Base-by-base conservation (phyloP, 352 stramenopile species). In the Hyaloperonospora brassicae region DNA sequence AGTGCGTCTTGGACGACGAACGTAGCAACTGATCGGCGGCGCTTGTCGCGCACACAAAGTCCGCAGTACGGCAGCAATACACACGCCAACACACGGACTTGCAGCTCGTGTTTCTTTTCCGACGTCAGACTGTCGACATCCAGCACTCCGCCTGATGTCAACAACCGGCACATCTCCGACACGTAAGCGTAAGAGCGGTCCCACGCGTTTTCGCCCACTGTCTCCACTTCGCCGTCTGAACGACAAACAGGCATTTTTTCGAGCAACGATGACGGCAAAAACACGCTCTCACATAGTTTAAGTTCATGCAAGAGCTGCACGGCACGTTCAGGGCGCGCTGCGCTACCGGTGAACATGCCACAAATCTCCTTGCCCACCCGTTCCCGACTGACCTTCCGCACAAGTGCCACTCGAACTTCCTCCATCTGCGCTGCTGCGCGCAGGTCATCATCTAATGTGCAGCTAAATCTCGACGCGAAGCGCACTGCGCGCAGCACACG, bases 381-480 rank as follows among this genome's bases (percentile, higher is more conserved):
- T 44, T 87, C 79, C 11, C 79, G 76, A 50, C 77, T 86, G 27
- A 90, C 76, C 55, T 90, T 90, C 50, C 82, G 81, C 24, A 84
- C 66, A 12, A 90, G 60, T 21, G 76, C 79, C 27, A 80, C 66
- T 46, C 73, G 66, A 2, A 89, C 71, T 64, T 81, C 72, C 14
- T 65, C 60, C 5, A 81, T 51, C 42, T 75, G 45, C 57, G 79
- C 64, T 7, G 95, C 93, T 21, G 76, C 64, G 2, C 76, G 67
- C 51, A 99, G 65, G 13, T 82, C 72, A 11, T 83, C 71, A 27
- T 94, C 84, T 56, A 99, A 71, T 1, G 39, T 61, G 64, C 98
- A 98, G 23, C 93, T 76, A 51, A 98, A 95, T n/a, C 95, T 75
- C 8, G 90, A 85, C 4, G 95, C 95, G 70, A 99, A 99, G 46